Evolutionary conservation across 1,284 basidiomycete species (phyloP).

Genomic region (Meira miltonrushii): DNA sequence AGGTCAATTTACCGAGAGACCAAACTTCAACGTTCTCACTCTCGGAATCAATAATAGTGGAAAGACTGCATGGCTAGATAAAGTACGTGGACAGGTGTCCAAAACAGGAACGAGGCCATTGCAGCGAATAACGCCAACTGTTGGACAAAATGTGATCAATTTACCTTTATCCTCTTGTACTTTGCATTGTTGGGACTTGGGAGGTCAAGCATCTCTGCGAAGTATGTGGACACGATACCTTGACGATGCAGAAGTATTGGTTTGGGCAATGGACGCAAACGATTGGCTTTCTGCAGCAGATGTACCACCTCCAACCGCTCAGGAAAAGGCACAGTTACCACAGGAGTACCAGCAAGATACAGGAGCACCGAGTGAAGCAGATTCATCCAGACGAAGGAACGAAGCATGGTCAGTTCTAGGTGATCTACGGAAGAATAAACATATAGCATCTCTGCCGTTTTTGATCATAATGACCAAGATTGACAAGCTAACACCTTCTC

Average conservation of each 20-base stretch:
- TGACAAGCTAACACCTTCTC: neutral
- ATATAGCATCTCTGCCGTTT: neutral
- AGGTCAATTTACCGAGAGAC: neutral
- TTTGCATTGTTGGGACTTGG: constrained; percentile 8
- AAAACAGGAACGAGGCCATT: neutral
- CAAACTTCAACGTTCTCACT: constrained; percentile 2
- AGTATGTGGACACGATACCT: constrained; percentile 3
- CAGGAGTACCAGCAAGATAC: no score
- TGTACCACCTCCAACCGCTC: neutral
- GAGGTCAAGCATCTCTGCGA: neutral
- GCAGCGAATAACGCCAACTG: neutral
- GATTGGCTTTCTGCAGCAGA: constrained; percentile 1
- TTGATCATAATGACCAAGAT: constrained; percentile 3
- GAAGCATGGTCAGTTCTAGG: neutral
- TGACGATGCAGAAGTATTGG: constrained; percentile 8
- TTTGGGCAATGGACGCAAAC: constrained; percentile 5
- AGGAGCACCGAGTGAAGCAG: neutral
- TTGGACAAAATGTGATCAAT: constrained; percentile 8
- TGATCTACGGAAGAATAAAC: constrained; percentile 4
- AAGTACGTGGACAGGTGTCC: neutral
- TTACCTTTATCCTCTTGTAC: neutral
- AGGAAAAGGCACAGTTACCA: neutral
- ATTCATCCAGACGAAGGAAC: neutral
- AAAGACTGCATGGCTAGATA: constrained; percentile 10
- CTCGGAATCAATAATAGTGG: constrained; percentile 2